Evolutionary conservation across 495 filamentous ascomycete species (phyloP), one percentile per base, ranked within the genome.

Genomic region (Apodospora peruviana): DNA sequence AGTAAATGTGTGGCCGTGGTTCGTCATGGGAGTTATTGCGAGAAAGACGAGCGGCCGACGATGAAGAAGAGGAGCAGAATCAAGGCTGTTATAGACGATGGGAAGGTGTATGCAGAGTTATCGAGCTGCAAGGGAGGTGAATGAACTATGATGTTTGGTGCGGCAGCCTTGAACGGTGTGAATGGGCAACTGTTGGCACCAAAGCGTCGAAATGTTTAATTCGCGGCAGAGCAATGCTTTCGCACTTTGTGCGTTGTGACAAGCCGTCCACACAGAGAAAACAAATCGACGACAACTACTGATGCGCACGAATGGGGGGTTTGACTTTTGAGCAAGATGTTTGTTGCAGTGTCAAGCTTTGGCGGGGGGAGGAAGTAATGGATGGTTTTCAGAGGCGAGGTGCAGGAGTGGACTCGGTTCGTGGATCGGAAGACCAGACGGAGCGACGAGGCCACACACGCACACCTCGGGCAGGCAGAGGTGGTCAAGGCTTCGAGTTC

Each of bases 1-100:
- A 87, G 86, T 77, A 70, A 60, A 64, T 55, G 58, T 48, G 53
- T 58, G 59, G 29, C 47, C 43, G 55, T 46, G 42, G 41, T 47
- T 32, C 47, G 36, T 45, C 56, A 58, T 55, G 55, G 24, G 45
- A 37, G n/a, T n/a, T n/a, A n/a, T n/a, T 40, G 27, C 32, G 45
- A 46, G 38, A 46, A 34, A 38, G 50, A 51, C 45, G 53, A 42
- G 48, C 44, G 51, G 47, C 22, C 29, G 40, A 29, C 39, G 42
- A 40, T 12, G 29, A 43, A 35, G 39, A 37, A 19, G 46, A 43
- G 27, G 24, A 21, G 24, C 21, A 38, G 14, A 14, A 32, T 32
- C n/a, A n/a, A n/a, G n/a, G n/a, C n/a, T n/a, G n/a, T n/a, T n/a
- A n/a, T n/a, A n/a, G n/a, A n/a, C 11, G 5, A 35, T 11, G 2